Evolutionary conservation across 225 moss, liverwort and hornwort genomes (phyloP).

Genomic region (Physcomitrium patens): DNA sequence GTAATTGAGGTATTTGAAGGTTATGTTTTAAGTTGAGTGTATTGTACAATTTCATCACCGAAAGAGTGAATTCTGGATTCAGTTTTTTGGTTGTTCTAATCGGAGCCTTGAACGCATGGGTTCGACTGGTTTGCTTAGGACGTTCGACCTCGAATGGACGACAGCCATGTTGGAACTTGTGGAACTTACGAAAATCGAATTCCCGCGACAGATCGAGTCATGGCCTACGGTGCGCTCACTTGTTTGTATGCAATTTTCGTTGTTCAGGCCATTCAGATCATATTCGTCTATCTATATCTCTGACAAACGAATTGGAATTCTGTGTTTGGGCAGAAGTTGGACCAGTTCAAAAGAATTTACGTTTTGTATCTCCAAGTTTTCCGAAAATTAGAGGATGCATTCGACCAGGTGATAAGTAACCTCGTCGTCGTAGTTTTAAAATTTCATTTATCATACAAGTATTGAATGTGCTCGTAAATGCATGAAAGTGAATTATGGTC

Average conservation of each 20-base stretch:
- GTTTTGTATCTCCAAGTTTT: slow-evolving; percentile 79
- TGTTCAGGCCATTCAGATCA: rapidly evolving
- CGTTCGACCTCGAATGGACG: slow-evolving; percentile 58
- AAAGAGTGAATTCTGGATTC: background rate
- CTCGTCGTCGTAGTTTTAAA: background rate
- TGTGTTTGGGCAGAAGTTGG: slow-evolving; percentile 37
- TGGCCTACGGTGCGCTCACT: slow-evolving; percentile 43
- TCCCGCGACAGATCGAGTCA: slow-evolving; percentile 35
- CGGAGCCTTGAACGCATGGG: background rate
- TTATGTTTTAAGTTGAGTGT: background rate
- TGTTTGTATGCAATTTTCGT: rapidly evolving
- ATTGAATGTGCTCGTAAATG: rapidly evolving
- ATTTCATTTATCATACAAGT: background rate
- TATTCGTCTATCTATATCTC: background rate
- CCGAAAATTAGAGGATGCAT: slow-evolving; percentile 73
- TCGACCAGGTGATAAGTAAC: slow-evolving; percentile 59
- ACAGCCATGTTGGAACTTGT: slow-evolving; percentile 59
- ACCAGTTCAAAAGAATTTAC: slow-evolving; percentile 59
- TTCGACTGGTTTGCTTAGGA: slow-evolving; percentile 21
- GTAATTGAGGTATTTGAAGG: background rate
- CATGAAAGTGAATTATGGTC: background rate
- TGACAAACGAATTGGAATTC: background rate
- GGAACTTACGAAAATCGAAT: slow-evolving; percentile 53
- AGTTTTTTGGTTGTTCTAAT: background rate
- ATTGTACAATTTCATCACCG: background rate